Conservation (phyloP, 257 asterid species). For the Nicotiana attenuata region DNA sequence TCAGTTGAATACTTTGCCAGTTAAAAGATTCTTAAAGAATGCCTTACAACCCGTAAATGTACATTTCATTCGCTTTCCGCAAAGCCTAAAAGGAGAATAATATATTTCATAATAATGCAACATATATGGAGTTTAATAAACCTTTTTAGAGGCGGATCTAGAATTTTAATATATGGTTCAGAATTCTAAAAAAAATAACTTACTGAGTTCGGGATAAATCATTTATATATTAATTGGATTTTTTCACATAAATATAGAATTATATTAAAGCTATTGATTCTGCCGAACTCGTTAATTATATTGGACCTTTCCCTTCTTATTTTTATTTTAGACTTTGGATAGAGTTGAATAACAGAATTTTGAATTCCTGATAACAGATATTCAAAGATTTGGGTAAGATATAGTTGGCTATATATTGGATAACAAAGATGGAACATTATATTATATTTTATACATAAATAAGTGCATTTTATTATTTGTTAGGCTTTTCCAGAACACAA, state of each 20-base stretch:
- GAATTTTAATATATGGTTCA: too few species aligned
- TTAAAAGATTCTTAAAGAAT: slow-evolving; percentile 23
- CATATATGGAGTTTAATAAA: slow-evolving; percentile 9
- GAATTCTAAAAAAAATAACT: too few species aligned
- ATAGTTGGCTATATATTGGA: slow-evolving; percentile 15
- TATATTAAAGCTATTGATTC: too few species aligned
- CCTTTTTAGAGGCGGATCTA: too few species aligned
- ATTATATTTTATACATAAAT: background rate
- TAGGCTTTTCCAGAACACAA: background rate
- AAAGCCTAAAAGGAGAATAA: slow-evolving; percentile 28
- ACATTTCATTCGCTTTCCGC: slow-evolving; percentile 35
- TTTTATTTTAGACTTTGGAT: slow-evolving; percentile 19
- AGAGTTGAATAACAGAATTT: slow-evolving; percentile 21
- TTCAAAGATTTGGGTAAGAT: slow-evolving; percentile 2
- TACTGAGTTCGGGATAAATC: too few species aligned
- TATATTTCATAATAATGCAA: slow-evolving; percentile 17
- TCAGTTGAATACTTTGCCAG: slow-evolving; percentile 21
- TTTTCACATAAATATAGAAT: too few species aligned
- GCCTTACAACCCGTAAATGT: slow-evolving; percentile 37
- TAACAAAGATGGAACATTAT: background rate
- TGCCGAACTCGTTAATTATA: too few species aligned
- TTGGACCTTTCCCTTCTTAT: slow-evolving; percentile 15
- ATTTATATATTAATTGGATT: too few species aligned
- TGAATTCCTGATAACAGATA: slow-evolving; percentile 17
- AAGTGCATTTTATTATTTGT: background rate